Percentiles rank a stretch among this genome's conserved stretches.
These are phyloP conservation scores for Xerocomus brunneocitrinus DNA, from an alignment of 768 basidiomycete genomes.

Conservation along the genomic window DNA sequence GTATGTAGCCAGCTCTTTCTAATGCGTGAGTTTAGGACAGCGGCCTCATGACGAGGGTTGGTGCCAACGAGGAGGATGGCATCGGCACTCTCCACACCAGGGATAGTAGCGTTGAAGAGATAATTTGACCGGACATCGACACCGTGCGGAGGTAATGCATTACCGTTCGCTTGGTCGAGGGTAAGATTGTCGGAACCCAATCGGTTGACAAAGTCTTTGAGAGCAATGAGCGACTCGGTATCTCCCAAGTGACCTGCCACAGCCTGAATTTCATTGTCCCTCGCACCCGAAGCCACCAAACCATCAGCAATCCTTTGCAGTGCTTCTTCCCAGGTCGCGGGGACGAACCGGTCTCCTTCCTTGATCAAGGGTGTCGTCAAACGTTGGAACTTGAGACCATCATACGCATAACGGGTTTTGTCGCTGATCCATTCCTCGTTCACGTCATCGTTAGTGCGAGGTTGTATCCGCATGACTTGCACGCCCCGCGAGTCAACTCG, in stretches of 20 bases:
- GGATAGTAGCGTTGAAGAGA: conserved; percentile 91
- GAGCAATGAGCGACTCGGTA: conserved; percentile 86
- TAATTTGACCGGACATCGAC: conserved; percentile 94
- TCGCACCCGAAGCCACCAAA: conserved; percentile 71
- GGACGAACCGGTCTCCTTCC: conserved; percentile 87
- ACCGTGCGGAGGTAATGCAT: conserved; percentile 66
- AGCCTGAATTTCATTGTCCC: conserved; percentile 90
- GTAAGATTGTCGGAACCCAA: conserved; percentile 93
- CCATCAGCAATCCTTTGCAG: conserved; percentile 75
- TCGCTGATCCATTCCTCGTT: conserved; percentile 99
- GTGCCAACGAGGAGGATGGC: conserved; percentile 91
- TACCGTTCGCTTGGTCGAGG: conserved; percentile 69
- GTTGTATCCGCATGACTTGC: conserved; percentile 96
- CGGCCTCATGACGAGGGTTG: conserved; percentile 95
- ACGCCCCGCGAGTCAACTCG: conserved; percentile 93
- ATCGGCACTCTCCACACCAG: conserved; percentile 88
- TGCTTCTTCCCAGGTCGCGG: conserved; percentile 90
- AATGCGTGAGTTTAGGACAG: conserved; percentile 95
- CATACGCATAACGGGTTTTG: conserved; percentile 96
- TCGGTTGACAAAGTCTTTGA: conserved; percentile 90
- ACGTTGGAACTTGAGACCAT: conserved; percentile 93
- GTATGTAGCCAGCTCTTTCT: conserved; percentile 92
- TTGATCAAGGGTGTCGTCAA: conserved; percentile 89
- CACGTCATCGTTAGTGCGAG: conserved; percentile 93
- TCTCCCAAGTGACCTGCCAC: conserved; percentile 92